Conservation (phyloP, 2,329 filamentous ascomycete species). For the Colletotrichum nymphaeae region DNA sequence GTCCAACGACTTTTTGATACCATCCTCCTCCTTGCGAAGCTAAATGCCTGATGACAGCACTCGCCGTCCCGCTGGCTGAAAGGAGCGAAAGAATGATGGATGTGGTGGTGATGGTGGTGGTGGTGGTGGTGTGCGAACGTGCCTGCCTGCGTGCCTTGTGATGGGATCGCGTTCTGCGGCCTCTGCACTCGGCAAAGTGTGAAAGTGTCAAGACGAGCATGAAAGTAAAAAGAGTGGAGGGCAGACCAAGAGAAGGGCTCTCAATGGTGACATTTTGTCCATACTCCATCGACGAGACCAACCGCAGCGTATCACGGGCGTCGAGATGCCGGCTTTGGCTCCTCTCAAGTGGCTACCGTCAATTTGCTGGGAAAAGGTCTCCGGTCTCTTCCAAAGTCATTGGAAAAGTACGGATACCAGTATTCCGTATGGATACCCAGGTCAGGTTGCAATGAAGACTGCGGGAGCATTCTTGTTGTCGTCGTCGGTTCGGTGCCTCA, state of each 20-base stretch:
- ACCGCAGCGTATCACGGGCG: not conserved
- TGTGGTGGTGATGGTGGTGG: not conserved
- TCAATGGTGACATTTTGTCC: not conserved
- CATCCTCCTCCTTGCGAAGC: not conserved
- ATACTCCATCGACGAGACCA: not conserved
- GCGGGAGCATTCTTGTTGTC: not conserved
- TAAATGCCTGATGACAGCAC: not conserved
- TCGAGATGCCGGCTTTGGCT: not conserved
- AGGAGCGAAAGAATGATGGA: not conserved
- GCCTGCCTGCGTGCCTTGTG: conserved; percentile 6
- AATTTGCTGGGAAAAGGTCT: not conserved
- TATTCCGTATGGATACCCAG: not conserved
- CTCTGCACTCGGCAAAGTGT: conserved; percentile 26
- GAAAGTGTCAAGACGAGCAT: conserved; percentile 17
- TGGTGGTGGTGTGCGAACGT: not conserved
- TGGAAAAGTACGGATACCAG: not conserved
- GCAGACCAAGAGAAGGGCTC: not conserved
- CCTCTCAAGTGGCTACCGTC: not conserved
- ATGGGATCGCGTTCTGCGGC: conserved; percentile 11
- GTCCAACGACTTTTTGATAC: not conserved
- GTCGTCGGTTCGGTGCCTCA: not conserved
- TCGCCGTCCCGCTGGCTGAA: not conserved
- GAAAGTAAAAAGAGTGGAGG: conserved; percentile 34
- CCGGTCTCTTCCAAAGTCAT: not conserved
- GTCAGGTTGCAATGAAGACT: not conserved